Conservation (phyloP, 352 stramenopile genomes). For the Phytophthora macrochlamydospora region DNA sequence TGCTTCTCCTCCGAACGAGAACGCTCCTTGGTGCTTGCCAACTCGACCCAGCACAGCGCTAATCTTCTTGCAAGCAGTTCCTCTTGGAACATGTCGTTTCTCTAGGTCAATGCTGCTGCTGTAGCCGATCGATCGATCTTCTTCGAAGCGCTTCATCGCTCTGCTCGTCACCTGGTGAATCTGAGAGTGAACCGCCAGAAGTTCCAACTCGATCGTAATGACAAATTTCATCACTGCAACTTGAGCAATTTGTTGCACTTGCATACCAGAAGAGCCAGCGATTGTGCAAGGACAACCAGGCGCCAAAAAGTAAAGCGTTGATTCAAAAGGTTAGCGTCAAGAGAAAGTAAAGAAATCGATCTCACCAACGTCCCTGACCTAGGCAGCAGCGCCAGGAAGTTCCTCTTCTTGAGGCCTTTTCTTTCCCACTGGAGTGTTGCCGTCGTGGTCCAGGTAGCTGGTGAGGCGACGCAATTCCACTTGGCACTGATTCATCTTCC, state of each 20-base stretch:
- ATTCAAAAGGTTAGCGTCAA: too few species aligned
- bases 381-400: too few species aligned
- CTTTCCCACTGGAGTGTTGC: too few species aligned
- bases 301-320: too few species aligned
- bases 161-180: background rate
- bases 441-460: too few species aligned
- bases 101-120: background rate
- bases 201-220: background rate
- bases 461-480: conserved; percentile 5
- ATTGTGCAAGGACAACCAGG: too few species aligned
- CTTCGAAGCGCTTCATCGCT: too few species aligned
- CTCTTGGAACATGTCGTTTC: background rate
- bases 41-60: background rate
- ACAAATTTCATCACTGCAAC: background rate
- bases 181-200: background rate
- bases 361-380: too few species aligned
- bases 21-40: background rate
- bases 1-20: background rate
- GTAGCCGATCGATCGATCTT: background rate
- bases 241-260: too few species aligned
- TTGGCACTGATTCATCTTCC: conserved; percentile 2
- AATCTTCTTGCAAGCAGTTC: background rate
- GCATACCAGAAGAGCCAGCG: too few species aligned
- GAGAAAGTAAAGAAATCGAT: too few species aligned
- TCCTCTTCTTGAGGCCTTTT: too few species aligned